Evolutionary conservation across 2,329 filamentous ascomycete genomes (phyloP), one percentile per base, ranked within the genome.

Genomic region (Aspergillus uvarum): DNA sequence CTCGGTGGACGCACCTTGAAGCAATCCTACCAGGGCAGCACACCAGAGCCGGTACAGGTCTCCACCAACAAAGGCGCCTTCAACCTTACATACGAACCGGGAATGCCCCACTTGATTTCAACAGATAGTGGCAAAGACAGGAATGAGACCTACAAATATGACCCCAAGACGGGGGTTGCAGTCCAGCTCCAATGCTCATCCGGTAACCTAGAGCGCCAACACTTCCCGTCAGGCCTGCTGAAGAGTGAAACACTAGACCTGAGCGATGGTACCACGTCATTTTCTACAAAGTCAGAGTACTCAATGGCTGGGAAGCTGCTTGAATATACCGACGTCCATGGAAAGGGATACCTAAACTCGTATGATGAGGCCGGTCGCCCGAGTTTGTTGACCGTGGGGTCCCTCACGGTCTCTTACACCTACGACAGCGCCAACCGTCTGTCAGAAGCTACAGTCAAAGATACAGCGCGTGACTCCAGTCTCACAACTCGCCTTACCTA

Each of bases 251-350:
- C n/a, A n/a, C n/a, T n/a, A n/a, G n/a, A n/a, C n/a, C n/a, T n/a
- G n/a, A n/a, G n/a, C n/a, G n/a, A n/a, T n/a, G 26, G 26, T 51
- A 5, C 2, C 14, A 22, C 26, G 19, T 12, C 44, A 16, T 50
- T 50, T 26, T 38, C 29, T 8, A 8, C 26, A 0, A 8, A 56
- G 4, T 51, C 24, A 5, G 12, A 19, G 1, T 60, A 64, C 35
- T 61, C 63, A 8, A 59, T 64, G 44, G 51, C 22, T 6, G 53
- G 59, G 5, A 63, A 59, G 22, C 48, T 56, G 16, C 59, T 49
- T 19, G 16, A 31, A 11, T 59, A 59, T 22, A 57, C 50, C 22
- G 44, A 64, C 21, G 51, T 44, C 2, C 31, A 54, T 16, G 38
- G 58, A 22, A 10, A 10, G 10, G 10, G 29, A 31, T 10, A 31